Percentiles rank a stretch among this genome's conserved stretches.
Evolutionary conservation across 2,329 filamentous ascomycete species (phyloP).

Genomic region (Bipolaris cookei): DNA sequence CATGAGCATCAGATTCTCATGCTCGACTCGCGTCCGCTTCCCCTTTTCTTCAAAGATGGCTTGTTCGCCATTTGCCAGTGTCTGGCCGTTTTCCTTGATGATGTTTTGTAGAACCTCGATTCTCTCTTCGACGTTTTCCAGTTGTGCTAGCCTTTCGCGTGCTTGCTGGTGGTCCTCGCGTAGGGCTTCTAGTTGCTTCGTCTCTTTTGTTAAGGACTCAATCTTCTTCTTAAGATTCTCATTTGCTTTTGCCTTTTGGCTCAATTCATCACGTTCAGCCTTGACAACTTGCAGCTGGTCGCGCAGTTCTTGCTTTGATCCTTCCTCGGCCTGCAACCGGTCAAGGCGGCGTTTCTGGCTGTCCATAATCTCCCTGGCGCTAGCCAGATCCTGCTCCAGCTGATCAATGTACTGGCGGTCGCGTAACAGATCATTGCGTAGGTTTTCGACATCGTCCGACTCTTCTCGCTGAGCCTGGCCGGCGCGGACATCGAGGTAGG

Average conservation of each 20-base stretch:
- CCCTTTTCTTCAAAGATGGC: slow-evolving; percentile 60
- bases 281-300: slow-evolving; percentile 58
- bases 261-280: slow-evolving; percentile 58
- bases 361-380: slow-evolving; percentile 53
- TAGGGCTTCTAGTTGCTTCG: slow-evolving; percentile 52
- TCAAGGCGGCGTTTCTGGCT: slow-evolving; percentile 56
- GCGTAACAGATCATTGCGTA: slow-evolving; percentile 53
- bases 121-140: slow-evolving; percentile 54
- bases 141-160: slow-evolving; percentile 53
- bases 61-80: slow-evolving; percentile 58
- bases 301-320: slow-evolving; percentile 56
- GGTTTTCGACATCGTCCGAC: slow-evolving; percentile 53
- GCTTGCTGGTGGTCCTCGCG: slow-evolving; percentile 55
- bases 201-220: slow-evolving; percentile 56
- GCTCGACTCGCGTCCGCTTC: slow-evolving; percentile 55
- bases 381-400: slow-evolving; percentile 55
- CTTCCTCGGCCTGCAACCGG: slow-evolving; percentile 50
- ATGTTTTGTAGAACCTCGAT: slow-evolving; percentile 56
- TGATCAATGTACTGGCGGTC: slow-evolving; percentile 59
- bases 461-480: slow-evolving; percentile 45
- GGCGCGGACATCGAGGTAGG: slow-evolving; percentile 53
- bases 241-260: slow-evolving; percentile 57
- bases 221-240: slow-evolving; percentile 63
- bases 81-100: slow-evolving; percentile 58
- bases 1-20: slow-evolving; percentile 55